Conservation (phyloP, 257 asterid species). For the Solanum chaucha region DNA sequence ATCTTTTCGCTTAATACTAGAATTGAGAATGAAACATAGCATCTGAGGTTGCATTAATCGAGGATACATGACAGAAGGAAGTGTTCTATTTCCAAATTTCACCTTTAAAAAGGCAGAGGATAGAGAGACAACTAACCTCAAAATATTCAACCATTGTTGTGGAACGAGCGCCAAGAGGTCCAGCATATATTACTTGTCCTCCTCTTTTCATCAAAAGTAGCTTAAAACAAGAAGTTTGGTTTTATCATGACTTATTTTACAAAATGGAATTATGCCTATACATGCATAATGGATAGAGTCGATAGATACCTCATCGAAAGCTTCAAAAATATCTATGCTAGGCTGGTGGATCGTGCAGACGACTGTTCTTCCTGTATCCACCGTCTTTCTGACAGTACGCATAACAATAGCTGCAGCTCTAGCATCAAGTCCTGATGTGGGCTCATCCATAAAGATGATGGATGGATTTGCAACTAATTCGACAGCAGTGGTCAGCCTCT, state of each 20-base stretch:
- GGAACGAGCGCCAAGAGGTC: constrained; percentile 60
- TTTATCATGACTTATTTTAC: not conserved
- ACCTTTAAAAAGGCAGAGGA: not conserved
- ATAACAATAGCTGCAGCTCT: constrained; percentile 89
- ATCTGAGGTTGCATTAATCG: not conserved
- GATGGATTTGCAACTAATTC: constrained; percentile 86
- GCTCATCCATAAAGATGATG: constrained; percentile 85
- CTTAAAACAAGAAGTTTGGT: constrained; percentile 16
- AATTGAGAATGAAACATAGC: not conserved
- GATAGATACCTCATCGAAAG: constrained; percentile 69
- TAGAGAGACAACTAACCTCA: constrained; percentile 30
- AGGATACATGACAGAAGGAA: not conserved
- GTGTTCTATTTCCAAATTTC: not conserved
- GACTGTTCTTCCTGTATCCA: constrained; percentile 78
- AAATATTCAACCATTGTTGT: constrained; percentile 57
- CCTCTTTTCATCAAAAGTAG: constrained; percentile 63
- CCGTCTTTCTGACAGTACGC: constrained; percentile 82
- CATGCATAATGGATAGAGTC: not conserved
- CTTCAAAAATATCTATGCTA: constrained; percentile 80
- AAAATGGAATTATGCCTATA: not conserved
- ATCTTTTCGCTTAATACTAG: not conserved
- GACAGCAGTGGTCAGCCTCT: constrained; percentile 79
- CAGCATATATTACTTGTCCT: constrained; percentile 68
- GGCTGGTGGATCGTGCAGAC: constrained; percentile 92
- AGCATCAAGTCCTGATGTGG: constrained; percentile 86